Percentiles rank a stretch among this genome's conserved stretches.
phyloP scores from a whole-genome alignment of 148 eudicot species.

The Simmondsia chinensis region DNA sequence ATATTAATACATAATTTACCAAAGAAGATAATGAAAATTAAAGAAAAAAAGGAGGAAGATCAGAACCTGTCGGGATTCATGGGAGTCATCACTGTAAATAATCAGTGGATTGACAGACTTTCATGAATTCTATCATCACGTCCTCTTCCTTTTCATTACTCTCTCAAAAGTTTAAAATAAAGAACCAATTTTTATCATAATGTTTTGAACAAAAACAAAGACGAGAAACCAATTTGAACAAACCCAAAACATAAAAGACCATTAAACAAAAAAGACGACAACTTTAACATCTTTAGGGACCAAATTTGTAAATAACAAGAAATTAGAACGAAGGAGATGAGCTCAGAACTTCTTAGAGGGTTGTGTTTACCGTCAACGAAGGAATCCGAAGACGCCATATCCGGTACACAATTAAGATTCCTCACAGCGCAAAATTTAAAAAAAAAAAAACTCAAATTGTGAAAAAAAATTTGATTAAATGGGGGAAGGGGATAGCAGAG shows the following conservation, averaged over 20 bases:
- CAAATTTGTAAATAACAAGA: no score
- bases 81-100: conserved; percentile 35
- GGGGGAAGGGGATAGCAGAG: no score
- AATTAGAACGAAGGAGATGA: background rate
- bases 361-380: conserved; percentile 54
- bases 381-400: conserved; percentile 11
- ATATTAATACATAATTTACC: background rate
- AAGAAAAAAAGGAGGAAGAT: conserved; percentile 18
- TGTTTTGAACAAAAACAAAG: background rate
- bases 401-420: conserved; percentile 37
- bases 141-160: conserved; percentile 17
- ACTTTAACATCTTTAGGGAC: no score
- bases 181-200: background rate
- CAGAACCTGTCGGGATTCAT: conserved; percentile 81
- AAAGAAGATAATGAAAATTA: background rate
- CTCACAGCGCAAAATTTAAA: no score
- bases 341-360: conserved; percentile 97
- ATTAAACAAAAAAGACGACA: background rate
- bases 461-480: no score
- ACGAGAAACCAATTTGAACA: no score
- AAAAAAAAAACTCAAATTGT: no score
- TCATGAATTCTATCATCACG: conserved; percentile 58
- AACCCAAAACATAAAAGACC: no score
- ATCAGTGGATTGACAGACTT: conserved; percentile 92
- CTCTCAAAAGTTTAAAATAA: background rate